A percentile compares a stretch with the other conserved stretches of the same genome.
Conservation (phyloP, 2,329 filamentous ascomycete genomes). For the Colletotrichum melonis region DNA sequence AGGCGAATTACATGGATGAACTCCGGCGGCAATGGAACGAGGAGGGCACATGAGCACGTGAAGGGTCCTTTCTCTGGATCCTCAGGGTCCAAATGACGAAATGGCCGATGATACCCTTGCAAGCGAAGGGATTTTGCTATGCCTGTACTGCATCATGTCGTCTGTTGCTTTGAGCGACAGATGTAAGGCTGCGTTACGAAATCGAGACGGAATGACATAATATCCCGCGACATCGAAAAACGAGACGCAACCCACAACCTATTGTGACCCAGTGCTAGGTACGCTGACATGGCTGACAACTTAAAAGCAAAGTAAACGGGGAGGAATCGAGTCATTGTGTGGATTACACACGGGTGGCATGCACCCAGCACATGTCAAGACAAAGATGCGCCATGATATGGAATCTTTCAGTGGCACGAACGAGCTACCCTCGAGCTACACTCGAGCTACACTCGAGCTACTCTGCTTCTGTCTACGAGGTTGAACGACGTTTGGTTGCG, state of each 20-base stretch:
- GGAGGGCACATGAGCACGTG: not conserved
- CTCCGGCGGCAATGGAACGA: not conserved
- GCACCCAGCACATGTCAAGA: slow-evolving; percentile 20
- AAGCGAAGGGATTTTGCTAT: not conserved
- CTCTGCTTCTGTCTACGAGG: not conserved
- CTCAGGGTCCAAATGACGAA: slow-evolving; percentile 35
- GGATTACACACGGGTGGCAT: not conserved
- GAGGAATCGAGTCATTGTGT: slow-evolving; percentile 21
- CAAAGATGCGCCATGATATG: slow-evolving; percentile 11
- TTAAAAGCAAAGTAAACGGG: not conserved
- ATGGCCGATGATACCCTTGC: slow-evolving; percentile 25
- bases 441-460: not conserved
- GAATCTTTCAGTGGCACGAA: not conserved
- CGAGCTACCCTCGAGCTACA: not conserved
- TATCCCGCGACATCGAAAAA: not conserved
- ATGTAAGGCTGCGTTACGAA: not conserved
- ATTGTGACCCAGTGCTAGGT: not conserved
- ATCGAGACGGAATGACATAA: slow-evolving; percentile 28
- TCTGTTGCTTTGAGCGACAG: not conserved
- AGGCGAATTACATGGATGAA: slow-evolving; percentile 11
- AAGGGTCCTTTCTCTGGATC: slow-evolving; percentile 10
- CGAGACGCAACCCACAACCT: not conserved
- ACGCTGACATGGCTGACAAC: not conserved
- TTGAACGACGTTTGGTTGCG: not conserved
- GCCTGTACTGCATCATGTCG: slow-evolving; percentile 3